A percentile compares a stretch with the other conserved stretches of the same genome.
These are phyloP conservation scores for Helianthus tuberosus DNA, from an alignment of 129 eudicot species.

Conservation along the genomic window DNA sequence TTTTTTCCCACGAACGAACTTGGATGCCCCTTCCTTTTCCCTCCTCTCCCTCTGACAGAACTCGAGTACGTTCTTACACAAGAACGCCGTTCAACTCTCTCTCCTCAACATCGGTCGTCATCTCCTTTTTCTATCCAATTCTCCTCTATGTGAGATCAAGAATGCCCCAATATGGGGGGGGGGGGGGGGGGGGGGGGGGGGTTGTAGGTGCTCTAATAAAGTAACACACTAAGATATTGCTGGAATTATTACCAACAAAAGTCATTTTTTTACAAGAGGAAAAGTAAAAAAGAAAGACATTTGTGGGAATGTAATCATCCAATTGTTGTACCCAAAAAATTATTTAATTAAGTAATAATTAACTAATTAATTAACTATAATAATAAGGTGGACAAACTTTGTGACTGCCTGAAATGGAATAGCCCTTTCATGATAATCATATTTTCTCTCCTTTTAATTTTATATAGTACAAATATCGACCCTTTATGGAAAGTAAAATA, in stretches of 20 bases:
- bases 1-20: too few species aligned
- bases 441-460: constrained; percentile 8
- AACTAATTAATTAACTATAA: not conserved
- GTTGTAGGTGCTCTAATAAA: too few species aligned
- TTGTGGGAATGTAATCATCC: not conserved
- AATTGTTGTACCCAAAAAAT: not conserved
- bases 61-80: too few species aligned
- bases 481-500: constrained; percentile 28
- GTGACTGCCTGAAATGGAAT: constrained; percentile 38
- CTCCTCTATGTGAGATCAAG: too few species aligned
- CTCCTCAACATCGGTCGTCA: too few species aligned
- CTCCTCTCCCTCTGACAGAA: too few species aligned
- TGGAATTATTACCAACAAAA: not conserved
- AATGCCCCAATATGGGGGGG: too few species aligned
- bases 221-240: not conserved
- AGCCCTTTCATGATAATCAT: not conserved
- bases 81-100: too few species aligned
- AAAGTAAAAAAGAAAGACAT: not conserved
- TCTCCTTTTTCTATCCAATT: too few species aligned
- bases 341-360: not conserved
- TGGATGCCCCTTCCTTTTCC: too few species aligned
- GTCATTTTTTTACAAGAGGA: not conserved
- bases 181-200: too few species aligned
- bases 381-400: constrained; percentile 16
- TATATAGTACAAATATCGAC: constrained; percentile 12